phyloP scores from a whole-genome alignment of 2,329 filamentous ascomycete genomes.

The Monilinia vaccinii-corymbosi region DNA sequence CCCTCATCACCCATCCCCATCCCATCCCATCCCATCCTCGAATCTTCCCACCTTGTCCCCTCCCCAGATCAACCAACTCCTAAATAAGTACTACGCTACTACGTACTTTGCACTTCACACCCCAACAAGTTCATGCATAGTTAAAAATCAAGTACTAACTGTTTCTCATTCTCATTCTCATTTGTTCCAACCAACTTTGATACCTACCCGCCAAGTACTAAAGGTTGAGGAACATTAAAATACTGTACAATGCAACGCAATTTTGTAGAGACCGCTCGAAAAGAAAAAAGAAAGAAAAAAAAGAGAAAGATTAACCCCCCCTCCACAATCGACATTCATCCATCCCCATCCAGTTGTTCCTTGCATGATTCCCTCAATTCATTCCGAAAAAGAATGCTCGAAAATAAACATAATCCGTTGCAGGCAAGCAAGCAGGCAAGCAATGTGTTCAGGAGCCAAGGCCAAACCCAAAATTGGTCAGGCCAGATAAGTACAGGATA shows the following conservation, averaged over 20 bases:
- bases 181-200: not conserved
- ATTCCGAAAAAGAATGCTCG: slow-evolving; percentile 25
- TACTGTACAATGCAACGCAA: slow-evolving; percentile 2
- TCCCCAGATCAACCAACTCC: too few species aligned
- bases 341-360: not conserved
- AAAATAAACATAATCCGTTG: slow-evolving; percentile 48
- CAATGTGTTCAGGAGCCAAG: slow-evolving; percentile 32
- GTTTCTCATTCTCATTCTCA: not conserved
- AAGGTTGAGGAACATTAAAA: not conserved
- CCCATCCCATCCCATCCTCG: too few species aligned
- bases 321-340: not conserved
- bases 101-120: too few species aligned
- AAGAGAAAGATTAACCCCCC: not conserved
- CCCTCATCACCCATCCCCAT: too few species aligned
- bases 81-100: too few species aligned
- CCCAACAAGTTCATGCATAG: too few species aligned
- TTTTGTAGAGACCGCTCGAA: not conserved
- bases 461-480: slow-evolving; percentile 3
- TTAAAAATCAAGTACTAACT: too few species aligned
- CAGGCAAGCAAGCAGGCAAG: slow-evolving; percentile 44
- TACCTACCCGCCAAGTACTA: not conserved
- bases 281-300: not conserved
- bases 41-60: too few species aligned
- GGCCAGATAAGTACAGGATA: slow-evolving; percentile 20
- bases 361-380: not conserved